Conservation (phyloP, 1,284 basidiomycete genomes). For the Butyriboletus appendiculatus region DNA sequence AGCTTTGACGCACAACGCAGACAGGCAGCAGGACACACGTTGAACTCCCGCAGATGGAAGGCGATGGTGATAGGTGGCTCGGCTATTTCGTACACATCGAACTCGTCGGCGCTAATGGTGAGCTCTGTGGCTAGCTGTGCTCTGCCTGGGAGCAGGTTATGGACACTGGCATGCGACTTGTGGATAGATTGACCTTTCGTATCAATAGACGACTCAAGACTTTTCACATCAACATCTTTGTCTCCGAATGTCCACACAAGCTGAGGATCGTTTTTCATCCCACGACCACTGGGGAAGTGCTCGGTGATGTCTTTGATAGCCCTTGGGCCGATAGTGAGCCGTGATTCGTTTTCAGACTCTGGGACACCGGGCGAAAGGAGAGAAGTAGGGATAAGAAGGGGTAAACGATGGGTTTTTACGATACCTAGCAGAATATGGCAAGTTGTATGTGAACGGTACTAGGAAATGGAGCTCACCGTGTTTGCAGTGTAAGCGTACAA, state of each 20-base stretch:
- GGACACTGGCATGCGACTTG: not conserved
- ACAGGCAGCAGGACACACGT: constrained; percentile 42
- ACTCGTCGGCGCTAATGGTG: constrained; percentile 71
- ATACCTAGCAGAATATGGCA: constrained; percentile 51
- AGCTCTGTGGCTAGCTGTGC: constrained; percentile 71
- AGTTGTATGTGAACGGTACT: not conserved
- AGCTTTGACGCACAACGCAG: constrained; percentile 1
- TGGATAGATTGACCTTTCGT: constrained; percentile 50
- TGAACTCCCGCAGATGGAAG: constrained; percentile 82
- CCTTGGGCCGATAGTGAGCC: constrained; percentile 66
- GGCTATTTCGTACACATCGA: constrained; percentile 70
- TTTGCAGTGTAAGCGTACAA: constrained; percentile 76
- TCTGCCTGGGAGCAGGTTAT: constrained; percentile 43
- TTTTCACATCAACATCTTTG: constrained; percentile 65
- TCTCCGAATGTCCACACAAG: constrained; percentile 74
- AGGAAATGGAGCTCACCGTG: constrained; percentile 52
- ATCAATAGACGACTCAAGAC: constrained; percentile 64
- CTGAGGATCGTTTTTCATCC: constrained; percentile 68
- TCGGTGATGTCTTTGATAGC: constrained; percentile 76
- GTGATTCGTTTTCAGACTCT: constrained; percentile 57
- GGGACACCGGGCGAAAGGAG: constrained; percentile 63
- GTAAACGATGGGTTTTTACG: constrained; percentile 74
- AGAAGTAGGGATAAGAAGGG: constrained; percentile 56
- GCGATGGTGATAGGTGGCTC: constrained; percentile 62
- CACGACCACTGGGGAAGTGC: constrained; percentile 67